A percentile compares a stretch with the other conserved stretches of the same genome.
Conservation (phyloP, 345 rosid genomes). For the Brassica napus region Da-Ae NC_063448.1:22190001-22190500, state of each 20-base stretch:
- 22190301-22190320: slow-evolving; percentile 60
- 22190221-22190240: slow-evolving; percentile 82
- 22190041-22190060: slow-evolving; percentile 79
- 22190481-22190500: slow-evolving; percentile 5
- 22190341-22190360: slow-evolving; percentile 58
- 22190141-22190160: slow-evolving; percentile 7
- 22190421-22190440: slow-evolving; percentile 20
- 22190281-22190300: slow-evolving; percentile 83
- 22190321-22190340: slow-evolving; percentile 66
- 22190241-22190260: slow-evolving; percentile 85
- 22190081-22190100: slow-evolving; percentile 72
- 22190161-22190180: slow-evolving; percentile 15
- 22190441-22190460: not conserved
- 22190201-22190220: slow-evolving; percentile 80
- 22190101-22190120: slow-evolving; percentile 24
- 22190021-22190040: slow-evolving; percentile 92
- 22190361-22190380: slow-evolving; percentile 86
- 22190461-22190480: slow-evolving; percentile 4
- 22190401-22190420: not conserved
- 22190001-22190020: slow-evolving; percentile 90
- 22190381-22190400: slow-evolving; percentile 79
- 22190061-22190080: slow-evolving; percentile 79
- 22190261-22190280: slow-evolving; percentile 85
- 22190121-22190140: slow-evolving; percentile 4
- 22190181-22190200: slow-evolving; percentile 59